phyloP scores from a whole-genome alignment of 768 basidiomycete genomes.

The Lentinus tigrinus region DNA sequence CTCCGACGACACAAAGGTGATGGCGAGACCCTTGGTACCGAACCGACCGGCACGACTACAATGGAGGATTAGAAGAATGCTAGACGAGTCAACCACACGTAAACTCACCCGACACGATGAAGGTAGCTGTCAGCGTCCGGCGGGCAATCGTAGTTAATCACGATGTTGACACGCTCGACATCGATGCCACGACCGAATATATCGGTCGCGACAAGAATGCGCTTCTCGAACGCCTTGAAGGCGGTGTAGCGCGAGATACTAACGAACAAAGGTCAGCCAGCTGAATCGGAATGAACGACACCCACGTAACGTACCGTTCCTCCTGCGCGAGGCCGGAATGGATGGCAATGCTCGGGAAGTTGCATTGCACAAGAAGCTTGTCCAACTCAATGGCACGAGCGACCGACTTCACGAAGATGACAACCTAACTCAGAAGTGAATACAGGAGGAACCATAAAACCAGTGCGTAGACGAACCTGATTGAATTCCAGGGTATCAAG shows the following conservation, averaged over 20 bases:
- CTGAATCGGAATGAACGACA: no score
- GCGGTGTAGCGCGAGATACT: conserved; percentile 95
- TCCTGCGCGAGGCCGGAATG: conserved; percentile 94
- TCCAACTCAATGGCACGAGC: conserved; percentile 95
- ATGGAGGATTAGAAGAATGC: neutral
- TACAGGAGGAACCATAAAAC: neutral
- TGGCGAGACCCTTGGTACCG: conserved; percentile 98
- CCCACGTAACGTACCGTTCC: conserved; percentile 68
- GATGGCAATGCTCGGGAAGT: conserved; percentile 97
- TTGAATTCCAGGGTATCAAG: conserved; percentile 98
- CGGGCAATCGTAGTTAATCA: conserved; percentile 98
- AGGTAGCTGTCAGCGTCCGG: conserved; percentile 97
- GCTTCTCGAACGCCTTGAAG: conserved; percentile 99
- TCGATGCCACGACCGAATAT: conserved; percentile 99
- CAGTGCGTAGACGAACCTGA: conserved; percentile 56
- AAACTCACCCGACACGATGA: conserved; percentile 88
- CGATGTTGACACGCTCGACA: conserved; percentile 99
- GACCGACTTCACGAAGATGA: conserved; percentile 99
- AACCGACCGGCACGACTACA: conserved; percentile 94
- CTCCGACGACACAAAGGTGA: conserved; percentile 94
- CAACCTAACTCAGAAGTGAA: conserved; percentile 60
- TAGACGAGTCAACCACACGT: neutral
- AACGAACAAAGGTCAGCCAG: neutral
- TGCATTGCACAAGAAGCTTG: conserved; percentile 93
- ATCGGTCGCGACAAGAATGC: conserved; percentile 97